Evolutionary conservation across 1,139 yeast genomes (phyloP).

Genomic region (Blastobotrys capitulatus): DNA sequence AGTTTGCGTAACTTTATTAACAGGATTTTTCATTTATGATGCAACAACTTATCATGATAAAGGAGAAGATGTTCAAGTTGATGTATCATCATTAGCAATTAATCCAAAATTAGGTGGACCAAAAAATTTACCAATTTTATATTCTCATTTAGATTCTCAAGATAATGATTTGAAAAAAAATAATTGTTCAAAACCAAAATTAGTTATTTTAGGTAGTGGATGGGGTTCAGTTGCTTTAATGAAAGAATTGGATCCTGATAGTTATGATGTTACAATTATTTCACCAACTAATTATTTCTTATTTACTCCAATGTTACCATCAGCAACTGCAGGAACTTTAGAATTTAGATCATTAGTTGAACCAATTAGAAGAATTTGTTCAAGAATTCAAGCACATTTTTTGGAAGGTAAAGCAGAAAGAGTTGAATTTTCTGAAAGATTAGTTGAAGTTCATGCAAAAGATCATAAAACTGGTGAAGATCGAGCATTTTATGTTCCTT

Average conservation of each 20-base stretch:
- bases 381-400: constrained; percentile 47
- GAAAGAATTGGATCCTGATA: constrained; percentile 42
- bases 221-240: constrained; percentile 45
- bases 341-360: constrained; percentile 50
- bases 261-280: constrained; percentile 53
- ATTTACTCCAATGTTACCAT: constrained; percentile 55
- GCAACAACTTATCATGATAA: constrained; percentile 44
- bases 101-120: constrained; percentile 60
- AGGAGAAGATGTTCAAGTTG: constrained; percentile 32
- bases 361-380: constrained; percentile 49
- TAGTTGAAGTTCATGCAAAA: constrained; percentile 47
- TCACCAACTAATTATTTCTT: constrained; percentile 58
- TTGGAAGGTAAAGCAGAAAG: constrained; percentile 52
- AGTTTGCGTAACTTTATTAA: constrained; percentile 20
- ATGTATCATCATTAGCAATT: constrained; percentile 46
- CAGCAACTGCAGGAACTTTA: constrained; percentile 56
- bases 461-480: constrained; percentile 37
- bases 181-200: constrained; percentile 43
- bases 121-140: constrained; percentile 54
- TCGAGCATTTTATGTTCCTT: constrained; percentile 49
- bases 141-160: constrained; percentile 47
- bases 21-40: constrained; percentile 53
- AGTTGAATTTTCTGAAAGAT: constrained; percentile 45
- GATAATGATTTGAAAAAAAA: constrained; percentile 42
- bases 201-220: constrained; percentile 55